Percentiles rank a stretch among this genome's conserved stretches.
These are phyloP conservation scores for Zygotorulaspora chibaensis DNA, from an alignment of 805 yeast genomes.

Conservation along the genomic window DNA sequence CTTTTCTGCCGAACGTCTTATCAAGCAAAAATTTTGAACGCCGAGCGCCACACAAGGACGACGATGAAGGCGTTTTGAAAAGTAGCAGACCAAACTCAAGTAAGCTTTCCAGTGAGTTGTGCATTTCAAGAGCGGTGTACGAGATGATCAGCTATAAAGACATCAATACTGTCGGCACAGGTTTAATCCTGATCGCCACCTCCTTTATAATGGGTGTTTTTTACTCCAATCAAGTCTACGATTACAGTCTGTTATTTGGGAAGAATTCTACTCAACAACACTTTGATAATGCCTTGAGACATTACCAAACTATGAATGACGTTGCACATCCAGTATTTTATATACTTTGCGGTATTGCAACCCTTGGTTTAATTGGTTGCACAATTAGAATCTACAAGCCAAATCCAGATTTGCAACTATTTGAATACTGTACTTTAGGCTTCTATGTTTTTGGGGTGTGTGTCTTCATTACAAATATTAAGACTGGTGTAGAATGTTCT, in stretches of 20 bases:
- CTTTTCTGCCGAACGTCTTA: background rate
- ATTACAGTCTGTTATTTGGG: slow-evolving; percentile 67
- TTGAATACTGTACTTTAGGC: slow-evolving; percentile 86
- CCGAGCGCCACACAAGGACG: background rate
- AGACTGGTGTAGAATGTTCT: slow-evolving; percentile 72
- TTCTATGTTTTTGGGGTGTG: slow-evolving; percentile 67
- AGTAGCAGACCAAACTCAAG: background rate
- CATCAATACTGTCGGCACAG: slow-evolving; percentile 30
- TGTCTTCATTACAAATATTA: slow-evolving; percentile 79
- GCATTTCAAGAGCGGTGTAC: background rate
- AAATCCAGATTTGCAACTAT: slow-evolving; percentile 73
- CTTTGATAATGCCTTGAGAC: slow-evolving; percentile 59
- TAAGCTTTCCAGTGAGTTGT: background rate
- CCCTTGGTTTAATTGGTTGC: slow-evolving; percentile 66
- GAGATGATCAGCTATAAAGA: slow-evolving; percentile 24
- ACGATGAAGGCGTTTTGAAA: background rate
- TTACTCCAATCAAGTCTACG: slow-evolving; percentile 78
- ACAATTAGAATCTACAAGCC: slow-evolving; percentile 82
- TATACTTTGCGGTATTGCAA: slow-evolving; percentile 60
- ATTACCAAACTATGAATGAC: slow-evolving; percentile 70
- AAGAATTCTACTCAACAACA: slow-evolving; percentile 46
- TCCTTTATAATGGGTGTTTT: slow-evolving; percentile 79
- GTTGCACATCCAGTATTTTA: slow-evolving; percentile 43
- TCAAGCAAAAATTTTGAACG: background rate
- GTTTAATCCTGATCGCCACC: slow-evolving; percentile 40